phyloP scores from a whole-genome alignment of 75 land plant species.

The Pinus taeda region DNA sequence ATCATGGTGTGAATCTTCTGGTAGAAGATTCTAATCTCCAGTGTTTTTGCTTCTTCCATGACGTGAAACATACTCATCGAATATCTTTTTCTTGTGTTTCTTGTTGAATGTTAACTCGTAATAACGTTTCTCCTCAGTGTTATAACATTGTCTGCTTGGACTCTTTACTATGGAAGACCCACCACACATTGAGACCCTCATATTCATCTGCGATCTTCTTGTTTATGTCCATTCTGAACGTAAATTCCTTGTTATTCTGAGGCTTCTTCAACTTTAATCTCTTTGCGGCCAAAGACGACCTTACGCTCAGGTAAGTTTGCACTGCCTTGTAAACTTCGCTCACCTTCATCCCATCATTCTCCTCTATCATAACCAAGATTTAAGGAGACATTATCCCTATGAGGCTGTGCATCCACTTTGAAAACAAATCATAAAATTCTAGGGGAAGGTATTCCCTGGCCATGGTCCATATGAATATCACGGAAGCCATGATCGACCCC shows the following conservation, averaged over 20 bases:
- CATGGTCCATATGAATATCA: not conserved
- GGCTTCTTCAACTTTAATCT: slow-evolving; percentile 34
- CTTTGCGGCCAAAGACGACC: slow-evolving; percentile 18
- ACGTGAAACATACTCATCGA: slow-evolving; percentile 28
- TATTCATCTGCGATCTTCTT: slow-evolving; percentile 42
- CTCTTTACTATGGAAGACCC: slow-evolving; percentile 12
- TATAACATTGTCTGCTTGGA: no score
- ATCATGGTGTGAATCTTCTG: slow-evolving; percentile 34
- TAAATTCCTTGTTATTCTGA: slow-evolving; percentile 26
- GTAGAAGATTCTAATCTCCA: slow-evolving; percentile 19
- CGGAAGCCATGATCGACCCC: not conserved
- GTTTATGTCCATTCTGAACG: slow-evolving; percentile 48
- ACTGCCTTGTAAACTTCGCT: slow-evolving; percentile 47
- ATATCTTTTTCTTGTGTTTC: slow-evolving; percentile 23
- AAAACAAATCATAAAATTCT: not conserved
- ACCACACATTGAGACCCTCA: slow-evolving; percentile 34
- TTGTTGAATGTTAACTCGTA: slow-evolving; percentile 28
- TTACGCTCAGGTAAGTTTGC: slow-evolving; percentile 38
- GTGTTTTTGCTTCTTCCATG: slow-evolving; percentile 16
- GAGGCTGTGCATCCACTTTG: slow-evolving; percentile 8
- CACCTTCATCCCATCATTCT: slow-evolving; percentile 22
- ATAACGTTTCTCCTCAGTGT: slow-evolving; percentile 18
- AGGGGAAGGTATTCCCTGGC: not conserved
- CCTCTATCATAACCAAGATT: slow-evolving; percentile 14
- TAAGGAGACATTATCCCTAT: slow-evolving; percentile 12